These are phyloP conservation scores for Apiospora koreana DNA, from an alignment of 2,329 filamentous ascomycete genomes.

Conservation along the genomic window DNA sequence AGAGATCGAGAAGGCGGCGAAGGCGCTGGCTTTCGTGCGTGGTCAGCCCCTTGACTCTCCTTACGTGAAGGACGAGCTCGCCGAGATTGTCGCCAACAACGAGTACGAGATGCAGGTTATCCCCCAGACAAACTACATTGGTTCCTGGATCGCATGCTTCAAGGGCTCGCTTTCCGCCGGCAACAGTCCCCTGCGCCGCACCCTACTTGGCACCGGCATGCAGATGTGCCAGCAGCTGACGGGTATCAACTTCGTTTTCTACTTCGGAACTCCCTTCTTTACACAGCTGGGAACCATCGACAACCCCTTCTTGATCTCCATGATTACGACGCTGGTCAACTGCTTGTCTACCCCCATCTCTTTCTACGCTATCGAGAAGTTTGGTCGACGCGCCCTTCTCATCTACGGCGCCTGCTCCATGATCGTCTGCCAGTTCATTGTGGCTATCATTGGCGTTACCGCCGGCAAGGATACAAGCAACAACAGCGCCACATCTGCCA, in stretches of 20 bases:
- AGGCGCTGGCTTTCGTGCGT: slow-evolving; percentile 60
- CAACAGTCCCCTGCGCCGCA: slow-evolving; percentile 59
- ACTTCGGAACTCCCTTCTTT: slow-evolving; percentile 85
- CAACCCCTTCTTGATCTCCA: slow-evolving; percentile 79
- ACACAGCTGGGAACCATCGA: slow-evolving; percentile 72
- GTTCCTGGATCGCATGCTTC: slow-evolving; percentile 61
- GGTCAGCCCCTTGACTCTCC: slow-evolving; percentile 65
- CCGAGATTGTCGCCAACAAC: slow-evolving; percentile 74
- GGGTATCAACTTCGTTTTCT: slow-evolving; percentile 90
- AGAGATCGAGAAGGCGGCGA: slow-evolving; percentile 58
- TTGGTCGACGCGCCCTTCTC: slow-evolving; percentile 79
- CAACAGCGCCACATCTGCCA: slow-evolving; percentile 60
- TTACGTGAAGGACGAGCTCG: slow-evolving; percentile 68
- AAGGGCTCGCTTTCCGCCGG: slow-evolving; percentile 55
- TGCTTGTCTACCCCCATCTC: slow-evolving; percentile 82
- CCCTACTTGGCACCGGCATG: slow-evolving; percentile 55
- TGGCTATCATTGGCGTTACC: slow-evolving; percentile 67
- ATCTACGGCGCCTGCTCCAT: slow-evolving; percentile 79
- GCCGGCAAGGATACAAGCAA: slow-evolving; percentile 51
- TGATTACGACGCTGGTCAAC: slow-evolving; percentile 88
- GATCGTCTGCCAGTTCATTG: slow-evolving; percentile 84
- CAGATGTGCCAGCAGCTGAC: slow-evolving; percentile 61
- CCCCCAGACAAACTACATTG: slow-evolving; percentile 56
- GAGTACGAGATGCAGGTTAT: slow-evolving; percentile 66
- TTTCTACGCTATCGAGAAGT: slow-evolving; percentile 81